phyloP scores from a whole-genome alignment of 2,329 filamentous ascomycete species.

The Cyclaneusma minus region DNA sequence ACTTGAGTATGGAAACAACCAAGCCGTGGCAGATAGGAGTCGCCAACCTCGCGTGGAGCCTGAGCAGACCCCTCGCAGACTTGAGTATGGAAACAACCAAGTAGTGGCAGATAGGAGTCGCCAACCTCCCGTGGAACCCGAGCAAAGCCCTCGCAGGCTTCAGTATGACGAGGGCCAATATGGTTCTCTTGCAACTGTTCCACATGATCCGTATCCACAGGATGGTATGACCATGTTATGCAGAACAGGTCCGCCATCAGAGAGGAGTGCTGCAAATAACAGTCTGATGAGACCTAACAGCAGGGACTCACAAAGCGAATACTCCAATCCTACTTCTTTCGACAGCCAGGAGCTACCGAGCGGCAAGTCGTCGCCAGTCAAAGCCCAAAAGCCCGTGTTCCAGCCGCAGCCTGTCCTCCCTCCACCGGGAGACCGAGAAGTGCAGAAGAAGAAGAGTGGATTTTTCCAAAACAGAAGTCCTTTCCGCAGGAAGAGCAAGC shows the following conservation, averaged over 20 bases:
- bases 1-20: too few relatives aligned
- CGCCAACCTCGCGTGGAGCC: constrained; percentile 1
- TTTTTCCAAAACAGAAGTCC: constrained; percentile 92
- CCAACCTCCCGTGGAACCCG: not conserved
- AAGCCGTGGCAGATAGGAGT: constrained; percentile 11
- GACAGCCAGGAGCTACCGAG: constrained; percentile 72
- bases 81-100: constrained; percentile 24
- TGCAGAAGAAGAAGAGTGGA: constrained; percentile 57
- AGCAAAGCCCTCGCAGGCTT: constrained; percentile 18
- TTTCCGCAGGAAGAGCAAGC: constrained; percentile 81
- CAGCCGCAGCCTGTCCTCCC: constrained; percentile 30
- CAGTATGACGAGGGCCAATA: constrained; percentile 40
- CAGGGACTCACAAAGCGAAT: constrained; percentile 79
- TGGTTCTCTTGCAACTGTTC: constrained; percentile 50
- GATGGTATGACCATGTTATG: constrained; percentile 98
- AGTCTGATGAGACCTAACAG: constrained; percentile 64
- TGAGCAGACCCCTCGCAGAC: constrained; percentile 15
- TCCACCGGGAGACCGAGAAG: constrained; percentile 44
- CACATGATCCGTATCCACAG: constrained; percentile 84
- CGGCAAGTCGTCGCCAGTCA: constrained; percentile 58
- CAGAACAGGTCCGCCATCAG: constrained; percentile 56
- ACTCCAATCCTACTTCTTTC: constrained; percentile 76
- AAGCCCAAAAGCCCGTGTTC: too few relatives aligned
- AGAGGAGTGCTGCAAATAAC: constrained; percentile 47
- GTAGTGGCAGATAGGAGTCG: constrained; percentile 11